Conservation (phyloP, 2,329 filamentous ascomycete genomes). For the Aspergillus sergii region DNA sequence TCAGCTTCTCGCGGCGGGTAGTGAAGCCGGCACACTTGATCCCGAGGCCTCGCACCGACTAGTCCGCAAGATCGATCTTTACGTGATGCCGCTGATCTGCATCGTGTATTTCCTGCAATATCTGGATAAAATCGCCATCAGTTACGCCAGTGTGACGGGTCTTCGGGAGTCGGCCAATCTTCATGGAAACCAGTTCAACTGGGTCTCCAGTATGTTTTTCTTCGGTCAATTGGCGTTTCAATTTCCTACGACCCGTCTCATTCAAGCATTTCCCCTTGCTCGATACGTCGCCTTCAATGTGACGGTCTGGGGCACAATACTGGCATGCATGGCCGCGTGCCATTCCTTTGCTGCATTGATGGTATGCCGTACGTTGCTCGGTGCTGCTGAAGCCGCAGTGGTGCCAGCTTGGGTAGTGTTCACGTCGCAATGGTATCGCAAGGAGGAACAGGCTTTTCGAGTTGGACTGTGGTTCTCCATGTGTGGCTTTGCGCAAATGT, state of each 20-base stretch:
- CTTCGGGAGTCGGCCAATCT: slow-evolving; percentile 37
- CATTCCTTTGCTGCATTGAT: slow-evolving; percentile 54
- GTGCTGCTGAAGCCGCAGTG: slow-evolving; percentile 52
- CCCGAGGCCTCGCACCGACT: slow-evolving; percentile 16
- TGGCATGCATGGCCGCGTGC: slow-evolving; percentile 31
- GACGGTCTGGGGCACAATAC: slow-evolving; percentile 36
- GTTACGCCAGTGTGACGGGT: slow-evolving; percentile 32
- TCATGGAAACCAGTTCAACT: slow-evolving; percentile 47
- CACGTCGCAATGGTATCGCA: slow-evolving; percentile 35
- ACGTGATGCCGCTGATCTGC: slow-evolving; percentile 34
- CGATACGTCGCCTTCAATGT: slow-evolving; percentile 43
- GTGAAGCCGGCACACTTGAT: slow-evolving; percentile 4
- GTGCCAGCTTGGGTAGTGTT: slow-evolving; percentile 34
- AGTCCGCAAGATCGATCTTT: slow-evolving; percentile 33
- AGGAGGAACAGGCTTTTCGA: slow-evolving; percentile 35
- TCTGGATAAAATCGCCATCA: slow-evolving; percentile 29
- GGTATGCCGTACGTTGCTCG: slow-evolving; percentile 54
- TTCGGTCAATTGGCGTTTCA: slow-evolving; percentile 34
- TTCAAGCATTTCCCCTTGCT: slow-evolving; percentile 44
- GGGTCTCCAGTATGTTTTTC: slow-evolving; percentile 39
- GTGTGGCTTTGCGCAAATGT: slow-evolving; percentile 40
- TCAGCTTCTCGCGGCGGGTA: slow-evolving; percentile 1
- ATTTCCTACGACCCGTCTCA: slow-evolving; percentile 42
- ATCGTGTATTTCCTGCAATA: slow-evolving; percentile 36
- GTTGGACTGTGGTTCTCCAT: slow-evolving; percentile 33